phyloP scores from a whole-genome alignment of 495 filamentous ascomycete genomes.

The Cenococcum geophilum region DNA sequence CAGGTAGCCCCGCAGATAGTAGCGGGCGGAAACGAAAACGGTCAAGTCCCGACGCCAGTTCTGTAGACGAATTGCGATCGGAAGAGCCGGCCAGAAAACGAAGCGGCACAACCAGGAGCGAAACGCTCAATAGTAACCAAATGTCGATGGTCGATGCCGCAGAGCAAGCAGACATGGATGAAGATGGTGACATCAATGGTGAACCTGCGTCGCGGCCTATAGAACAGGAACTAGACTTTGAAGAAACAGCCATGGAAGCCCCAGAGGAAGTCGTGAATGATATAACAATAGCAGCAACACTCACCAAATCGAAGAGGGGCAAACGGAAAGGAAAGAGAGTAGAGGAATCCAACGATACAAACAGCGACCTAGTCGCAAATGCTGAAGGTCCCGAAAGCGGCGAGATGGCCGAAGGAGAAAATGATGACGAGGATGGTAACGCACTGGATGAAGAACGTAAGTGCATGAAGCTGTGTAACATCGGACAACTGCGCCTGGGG shows the following conservation, averaged over 20 bases:
- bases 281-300: constrained; percentile 19
- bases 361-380: constrained; percentile 14
- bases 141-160: constrained; percentile 12
- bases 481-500: neutral
- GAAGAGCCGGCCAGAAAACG: constrained; percentile 55
- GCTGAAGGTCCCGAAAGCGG: constrained; percentile 16
- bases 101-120: constrained; percentile 43
- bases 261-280: constrained; percentile 26
- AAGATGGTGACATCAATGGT: constrained; percentile 20
- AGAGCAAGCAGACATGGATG: constrained; percentile 20
- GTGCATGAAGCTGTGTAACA: neutral
- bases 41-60: constrained; percentile 36
- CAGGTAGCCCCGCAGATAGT: constrained; percentile 32
- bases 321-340: constrained; percentile 34
- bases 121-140: constrained; percentile 17
- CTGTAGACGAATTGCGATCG: constrained; percentile 37
- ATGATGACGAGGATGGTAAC: constrained; percentile 29
- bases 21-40: constrained; percentile 42
- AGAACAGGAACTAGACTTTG: constrained; percentile 25
- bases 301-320: constrained; percentile 31
- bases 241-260: constrained; percentile 18
- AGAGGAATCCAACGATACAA: constrained; percentile 16
- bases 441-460: constrained; percentile 30
- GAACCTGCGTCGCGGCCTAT: constrained; percentile 15
- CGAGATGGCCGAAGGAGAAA: constrained; percentile 27